Percentiles rank a stretch among this genome's conserved stretches.
phyloP scores from a whole-genome alignment of 139 green algal genomes.

The Edaphochlamys debaryana region DNA sequence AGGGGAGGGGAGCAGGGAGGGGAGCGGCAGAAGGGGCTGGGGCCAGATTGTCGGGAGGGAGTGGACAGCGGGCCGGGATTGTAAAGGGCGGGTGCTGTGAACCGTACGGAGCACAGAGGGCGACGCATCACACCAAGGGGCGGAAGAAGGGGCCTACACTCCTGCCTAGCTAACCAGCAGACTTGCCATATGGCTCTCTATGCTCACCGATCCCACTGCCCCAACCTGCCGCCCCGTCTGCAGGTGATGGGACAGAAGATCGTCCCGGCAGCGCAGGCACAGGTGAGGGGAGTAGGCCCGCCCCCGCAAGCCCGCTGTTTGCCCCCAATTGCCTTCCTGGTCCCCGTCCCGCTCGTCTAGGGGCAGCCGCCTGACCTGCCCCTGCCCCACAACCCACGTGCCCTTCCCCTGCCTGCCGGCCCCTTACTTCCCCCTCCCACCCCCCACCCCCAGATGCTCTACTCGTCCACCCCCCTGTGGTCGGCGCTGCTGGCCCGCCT shows the following conservation, averaged over 20 bases:
- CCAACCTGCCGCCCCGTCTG: no score
- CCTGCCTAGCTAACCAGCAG: no score
- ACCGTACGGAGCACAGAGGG: no score
- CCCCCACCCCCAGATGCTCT: constrained; percentile 12
- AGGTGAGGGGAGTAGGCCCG: background rate
- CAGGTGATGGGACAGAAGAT: constrained; percentile 16
- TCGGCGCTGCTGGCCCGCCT: constrained; percentile 8
- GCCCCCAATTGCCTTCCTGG: background rate
- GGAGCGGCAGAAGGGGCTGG: no score
- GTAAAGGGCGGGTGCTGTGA: no score
- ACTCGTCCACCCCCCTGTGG: constrained; percentile 24
- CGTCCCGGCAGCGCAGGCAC: constrained; percentile 19
- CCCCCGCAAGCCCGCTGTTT: background rate
- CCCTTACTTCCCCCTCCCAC: background rate
- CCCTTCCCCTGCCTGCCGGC: background rate
- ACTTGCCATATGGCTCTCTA: no score
- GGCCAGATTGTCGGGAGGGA: no score
- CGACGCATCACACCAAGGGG: no score
- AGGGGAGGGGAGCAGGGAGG: no score
- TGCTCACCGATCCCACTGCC: no score
- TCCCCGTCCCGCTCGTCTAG: background rate
- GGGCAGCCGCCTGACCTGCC: background rate
- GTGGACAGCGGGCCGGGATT: no score
- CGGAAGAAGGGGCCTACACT: no score
- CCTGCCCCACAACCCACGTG: background rate